These are phyloP conservation scores for Candida argentea DNA, from an alignment of 805 yeast species.

Conservation along the genomic window DNA sequence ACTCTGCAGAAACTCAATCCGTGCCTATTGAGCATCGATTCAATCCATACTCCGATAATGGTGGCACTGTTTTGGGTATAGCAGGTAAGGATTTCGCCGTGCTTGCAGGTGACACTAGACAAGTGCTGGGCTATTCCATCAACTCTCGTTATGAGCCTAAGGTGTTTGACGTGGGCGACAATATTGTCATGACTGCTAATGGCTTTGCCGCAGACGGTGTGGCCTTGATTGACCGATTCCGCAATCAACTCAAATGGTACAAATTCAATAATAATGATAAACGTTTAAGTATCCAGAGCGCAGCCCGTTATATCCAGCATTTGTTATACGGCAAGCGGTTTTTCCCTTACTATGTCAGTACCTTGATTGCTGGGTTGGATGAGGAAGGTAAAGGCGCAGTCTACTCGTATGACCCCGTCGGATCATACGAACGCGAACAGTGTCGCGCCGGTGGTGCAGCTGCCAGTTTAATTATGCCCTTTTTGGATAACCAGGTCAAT, in stretches of 20 bases:
- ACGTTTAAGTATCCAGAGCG: conserved; percentile 54
- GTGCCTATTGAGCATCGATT: conserved; percentile 84
- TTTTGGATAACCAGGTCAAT: conserved; percentile 93
- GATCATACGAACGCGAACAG: conserved; percentile 94
- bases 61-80: conserved; percentile 95
- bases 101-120: conserved; percentile 97
- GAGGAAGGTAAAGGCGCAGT: conserved; percentile 89
- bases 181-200: conserved; percentile 80
- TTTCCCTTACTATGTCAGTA: conserved; percentile 94
- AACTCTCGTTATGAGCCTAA: conserved; percentile 90
- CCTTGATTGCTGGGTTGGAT: conserved; percentile 89
- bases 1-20: conserved; percentile 35
- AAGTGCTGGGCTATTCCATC: conserved; percentile 86
- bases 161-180: conserved; percentile 81
- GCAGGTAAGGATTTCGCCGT: conserved; percentile 97
- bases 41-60: conserved; percentile 90
- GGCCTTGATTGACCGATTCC: conserved; percentile 69
- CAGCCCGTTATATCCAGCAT: conserved; percentile 88
- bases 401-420: conserved; percentile 95
- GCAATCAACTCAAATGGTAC: conserved; percentile 75
- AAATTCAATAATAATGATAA: conserved; percentile 76
- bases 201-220: conserved; percentile 95
- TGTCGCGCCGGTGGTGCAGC: conserved; percentile 99
- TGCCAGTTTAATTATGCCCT: conserved; percentile 92
- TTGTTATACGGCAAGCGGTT: conserved; percentile 85